Evolutionary conservation across 371 early-diverging fungal species (phyloP).

Genomic region (Amoeboradix gromovi): DNA sequence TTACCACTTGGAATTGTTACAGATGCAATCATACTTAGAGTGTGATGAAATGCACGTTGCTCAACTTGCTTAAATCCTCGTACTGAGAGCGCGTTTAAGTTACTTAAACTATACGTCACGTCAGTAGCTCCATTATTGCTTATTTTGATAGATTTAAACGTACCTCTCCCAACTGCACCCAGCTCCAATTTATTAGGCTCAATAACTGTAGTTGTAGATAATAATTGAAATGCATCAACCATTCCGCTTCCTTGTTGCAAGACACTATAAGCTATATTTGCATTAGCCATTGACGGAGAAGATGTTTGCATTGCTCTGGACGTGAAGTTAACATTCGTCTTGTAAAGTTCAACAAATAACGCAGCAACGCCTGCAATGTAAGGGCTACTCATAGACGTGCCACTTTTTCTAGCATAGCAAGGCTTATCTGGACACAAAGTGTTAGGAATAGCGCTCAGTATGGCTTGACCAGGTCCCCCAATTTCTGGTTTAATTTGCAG

Average conservation of each 20-base stretch:
- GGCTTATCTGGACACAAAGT: neutral
- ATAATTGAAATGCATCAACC: neutral
- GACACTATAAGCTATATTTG: neutral
- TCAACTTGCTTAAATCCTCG: neutral
- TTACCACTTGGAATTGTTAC: neutral
- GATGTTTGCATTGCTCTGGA: neutral
- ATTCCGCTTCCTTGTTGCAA: neutral
- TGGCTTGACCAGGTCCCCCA: neutral
- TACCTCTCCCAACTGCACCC: too few species aligned
- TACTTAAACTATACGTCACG: too few species aligned
- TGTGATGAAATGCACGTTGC: neutral
- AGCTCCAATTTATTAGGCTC: neutral
- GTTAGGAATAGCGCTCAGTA: too few species aligned
- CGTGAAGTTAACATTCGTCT: neutral
- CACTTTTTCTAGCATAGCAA: conserved; percentile 16
- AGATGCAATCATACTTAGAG: neutral
- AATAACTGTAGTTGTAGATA: neutral
- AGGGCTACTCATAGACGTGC: conserved; percentile 20
- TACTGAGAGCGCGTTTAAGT: neutral
- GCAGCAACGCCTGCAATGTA: conserved; percentile 5
- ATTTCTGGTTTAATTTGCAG: neutral
- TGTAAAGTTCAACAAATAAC: neutral
- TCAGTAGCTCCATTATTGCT: too few species aligned
- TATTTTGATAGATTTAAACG: too few species aligned
- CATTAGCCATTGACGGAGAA: neutral